Percentiles rank a stretch among this genome's conserved stretches.
These are phyloP conservation scores for Clonostachys rhizophaga DNA, from an alignment of 2,329 filamentous ascomycete genomes.

Conservation along the genomic window DNA sequence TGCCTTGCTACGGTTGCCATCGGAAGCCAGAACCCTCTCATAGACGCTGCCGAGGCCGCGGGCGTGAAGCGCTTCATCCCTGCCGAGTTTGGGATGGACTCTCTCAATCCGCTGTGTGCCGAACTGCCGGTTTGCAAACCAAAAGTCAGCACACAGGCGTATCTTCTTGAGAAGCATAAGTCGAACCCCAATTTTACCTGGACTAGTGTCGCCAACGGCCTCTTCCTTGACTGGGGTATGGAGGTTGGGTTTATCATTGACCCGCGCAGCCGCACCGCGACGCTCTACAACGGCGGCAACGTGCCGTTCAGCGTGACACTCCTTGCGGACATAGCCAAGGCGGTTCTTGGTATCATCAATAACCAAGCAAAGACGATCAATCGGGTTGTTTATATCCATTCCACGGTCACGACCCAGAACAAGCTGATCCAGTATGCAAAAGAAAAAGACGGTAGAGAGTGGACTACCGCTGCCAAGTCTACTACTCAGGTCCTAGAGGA, in stretches of 20 bases:
- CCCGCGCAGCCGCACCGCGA: conserved; percentile 25
- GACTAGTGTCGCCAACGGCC: conserved; percentile 45
- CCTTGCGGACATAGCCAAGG: conserved; percentile 37
- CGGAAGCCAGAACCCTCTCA: conserved; percentile 32
- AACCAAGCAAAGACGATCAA: conserved; percentile 50
- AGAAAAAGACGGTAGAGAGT: conserved; percentile 36
- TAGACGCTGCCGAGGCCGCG: conserved; percentile 53
- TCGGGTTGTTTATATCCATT: conserved; percentile 35
- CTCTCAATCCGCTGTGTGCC: conserved; percentile 20
- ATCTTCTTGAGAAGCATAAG: conserved; percentile 31
- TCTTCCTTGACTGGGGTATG: conserved; percentile 56
- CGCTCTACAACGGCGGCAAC: conserved; percentile 45
- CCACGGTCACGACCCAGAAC: conserved; percentile 37
- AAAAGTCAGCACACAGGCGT: conserved; percentile 38
- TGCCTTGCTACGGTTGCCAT: conserved; percentile 28
- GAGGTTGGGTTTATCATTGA: conserved; percentile 36
- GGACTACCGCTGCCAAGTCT: conserved; percentile 27
- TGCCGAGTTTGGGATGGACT: conserved; percentile 45
- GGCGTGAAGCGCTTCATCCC: conserved; percentile 59
- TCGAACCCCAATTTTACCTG: conserved; percentile 39
- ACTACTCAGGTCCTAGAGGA: conserved; percentile 15
- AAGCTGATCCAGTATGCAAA: conserved; percentile 39
- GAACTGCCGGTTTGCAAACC: conserved; percentile 42
- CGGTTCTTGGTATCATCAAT: conserved; percentile 40
- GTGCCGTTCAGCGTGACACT: conserved; percentile 39